These are phyloP conservation scores for Panicum hallii DNA, from an alignment of 202 grass and related monocot genomes.

Conservation along the genomic window DNA sequence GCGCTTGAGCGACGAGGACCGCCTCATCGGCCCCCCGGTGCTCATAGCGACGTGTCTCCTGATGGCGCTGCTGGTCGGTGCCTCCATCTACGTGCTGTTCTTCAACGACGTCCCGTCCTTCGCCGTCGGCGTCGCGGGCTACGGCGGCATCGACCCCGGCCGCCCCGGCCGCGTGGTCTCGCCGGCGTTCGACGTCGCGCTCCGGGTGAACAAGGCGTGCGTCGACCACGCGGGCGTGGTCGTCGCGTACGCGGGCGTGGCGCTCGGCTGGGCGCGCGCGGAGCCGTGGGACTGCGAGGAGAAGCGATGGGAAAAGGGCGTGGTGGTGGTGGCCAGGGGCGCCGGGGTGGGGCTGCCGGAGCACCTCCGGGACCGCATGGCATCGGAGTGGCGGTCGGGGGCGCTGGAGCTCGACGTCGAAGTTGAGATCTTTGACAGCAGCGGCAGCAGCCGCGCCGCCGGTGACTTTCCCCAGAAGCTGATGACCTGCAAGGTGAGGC, in stretches of 20 bases:
- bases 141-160: slow-evolving; percentile 33
- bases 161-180: slow-evolving; percentile 14
- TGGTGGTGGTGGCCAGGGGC: slow-evolving; percentile 14
- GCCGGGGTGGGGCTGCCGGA: slow-evolving; percentile 18
- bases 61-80: background rate
- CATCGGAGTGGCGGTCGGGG: slow-evolving; percentile 23
- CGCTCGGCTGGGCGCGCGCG: slow-evolving; percentile 14
- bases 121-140: slow-evolving; percentile 24
- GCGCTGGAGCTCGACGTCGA: slow-evolving; percentile 36
- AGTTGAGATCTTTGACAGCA: background rate
- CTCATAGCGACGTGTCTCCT: background rate
- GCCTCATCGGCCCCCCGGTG: fast-evolving
- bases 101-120: background rate
- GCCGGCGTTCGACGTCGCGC: slow-evolving; percentile 34
- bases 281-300: slow-evolving; percentile 17
- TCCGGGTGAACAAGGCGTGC: slow-evolving; percentile 32
- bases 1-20: background rate
- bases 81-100: background rate
- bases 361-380: slow-evolving; percentile 25
- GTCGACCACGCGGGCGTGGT: slow-evolving; percentile 9
- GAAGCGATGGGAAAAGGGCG: background rate
- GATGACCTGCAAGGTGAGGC: background rate
- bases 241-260: slow-evolving; percentile 14
- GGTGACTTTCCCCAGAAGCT: background rate
- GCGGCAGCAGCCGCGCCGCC: background rate